These are phyloP conservation scores for Xylariaceae sp. DNA, from an alignment of 2,329 filamentous ascomycete genomes.

Conservation along the genomic window DNA sequence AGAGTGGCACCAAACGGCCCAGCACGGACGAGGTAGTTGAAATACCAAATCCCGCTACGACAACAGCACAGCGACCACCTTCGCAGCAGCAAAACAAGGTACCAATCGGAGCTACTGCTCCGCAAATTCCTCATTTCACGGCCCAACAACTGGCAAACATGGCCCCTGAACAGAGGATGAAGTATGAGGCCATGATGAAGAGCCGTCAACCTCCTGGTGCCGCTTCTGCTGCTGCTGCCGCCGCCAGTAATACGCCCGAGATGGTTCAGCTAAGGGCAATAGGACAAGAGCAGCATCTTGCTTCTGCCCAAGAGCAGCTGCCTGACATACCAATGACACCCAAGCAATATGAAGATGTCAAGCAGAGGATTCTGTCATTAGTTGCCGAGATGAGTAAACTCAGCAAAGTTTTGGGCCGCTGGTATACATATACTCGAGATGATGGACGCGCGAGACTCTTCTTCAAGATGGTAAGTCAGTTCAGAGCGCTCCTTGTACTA, in stretches of 20 bases:
- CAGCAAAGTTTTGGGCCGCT: conserved; percentile 43
- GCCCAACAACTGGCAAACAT: conserved; percentile 41
- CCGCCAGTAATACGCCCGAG: conserved; percentile 25
- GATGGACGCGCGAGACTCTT: conserved; percentile 51
- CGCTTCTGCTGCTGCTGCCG: neutral
- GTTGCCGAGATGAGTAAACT: conserved; percentile 44
- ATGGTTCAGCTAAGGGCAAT: conserved; percentile 32
- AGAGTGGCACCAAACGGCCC: conserved; percentile 49
- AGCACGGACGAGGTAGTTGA: conserved; percentile 44
- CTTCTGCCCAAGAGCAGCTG: conserved; percentile 39
- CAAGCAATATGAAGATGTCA: conserved; percentile 44
- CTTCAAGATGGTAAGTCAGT: conserved; percentile 49
- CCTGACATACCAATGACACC: conserved; percentile 46
- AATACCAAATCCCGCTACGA: conserved; percentile 20
- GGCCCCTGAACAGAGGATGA: conserved; percentile 44
- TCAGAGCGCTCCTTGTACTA: neutral
- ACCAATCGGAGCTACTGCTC: neutral
- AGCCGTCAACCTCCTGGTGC: conserved; percentile 17
- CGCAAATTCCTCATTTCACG: conserved; percentile 30
- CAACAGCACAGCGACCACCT: conserved; percentile 26
- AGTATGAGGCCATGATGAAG: conserved; percentile 40
- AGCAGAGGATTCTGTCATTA: conserved; percentile 42
- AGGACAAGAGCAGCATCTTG: conserved; percentile 33
- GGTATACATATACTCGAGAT: conserved; percentile 49
- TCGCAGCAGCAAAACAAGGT: conserved; percentile 25